Evolutionary conservation across 2,329 filamentous ascomycete species (phyloP), one percentile per base, ranked within the genome.

Genomic region (Aspergillus pseudoviridinutans): DNA sequence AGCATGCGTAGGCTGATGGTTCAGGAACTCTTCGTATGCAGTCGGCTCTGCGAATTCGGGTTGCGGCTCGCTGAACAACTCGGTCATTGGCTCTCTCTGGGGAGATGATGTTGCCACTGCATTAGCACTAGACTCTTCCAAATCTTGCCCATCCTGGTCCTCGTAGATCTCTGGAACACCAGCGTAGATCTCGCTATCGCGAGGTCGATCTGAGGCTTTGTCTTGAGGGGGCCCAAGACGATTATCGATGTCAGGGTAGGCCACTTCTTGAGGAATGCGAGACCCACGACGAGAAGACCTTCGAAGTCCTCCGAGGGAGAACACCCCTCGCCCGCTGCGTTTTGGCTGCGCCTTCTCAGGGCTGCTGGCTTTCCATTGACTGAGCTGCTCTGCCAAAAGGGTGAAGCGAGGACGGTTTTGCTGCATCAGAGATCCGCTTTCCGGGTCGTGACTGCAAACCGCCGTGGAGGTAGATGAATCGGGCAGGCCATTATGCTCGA

Each of bases 321-420:
- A 77, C 46, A 75, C 65, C 38, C 57, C 71, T 58, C 62, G 70
- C 49, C 63, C 72, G 35, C 61, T 65, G 55, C 62, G 64, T 24
- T 47, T 64, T 54, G 59, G 65, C 68, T 64, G 60, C 64, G 55
- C 54, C 51, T 71, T 70, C 61, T 82, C 66, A 2, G 85, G 84
- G 61, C 84, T 88, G 25, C 78, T 78, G 1, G 87, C 79, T 61
- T 81, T 80, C 88, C 88, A 91, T 25, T 80, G 79, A 58, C 77
- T 81, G 4, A 90, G 74, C 64, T 87, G 82, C 41, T 82, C 77
- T 3, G 84, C 84, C 41, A 91, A 75, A 25, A 86, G 84, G 1
- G 86, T 88, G 60, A 89, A 87, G 1, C 85, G 85, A 53, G 84
- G 68, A 20, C 75, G 74, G 29, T 55, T 61, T 44, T 60, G 65